phyloP scores from a whole-genome alignment of 2,329 filamentous ascomycete genomes.

The Neofusicoccum parvum region DNA sequence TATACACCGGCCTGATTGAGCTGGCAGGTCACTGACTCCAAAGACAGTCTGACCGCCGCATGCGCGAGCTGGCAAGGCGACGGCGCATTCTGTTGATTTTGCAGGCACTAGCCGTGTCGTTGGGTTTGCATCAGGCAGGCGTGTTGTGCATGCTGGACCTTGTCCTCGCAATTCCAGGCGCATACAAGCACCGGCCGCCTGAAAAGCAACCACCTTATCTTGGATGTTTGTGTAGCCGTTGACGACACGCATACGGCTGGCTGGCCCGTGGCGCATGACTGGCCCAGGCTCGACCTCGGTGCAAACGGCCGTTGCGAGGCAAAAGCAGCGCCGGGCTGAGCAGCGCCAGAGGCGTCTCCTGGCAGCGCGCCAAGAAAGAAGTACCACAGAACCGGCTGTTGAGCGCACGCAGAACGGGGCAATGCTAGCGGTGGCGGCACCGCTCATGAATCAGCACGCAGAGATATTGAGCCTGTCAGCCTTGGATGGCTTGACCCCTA shows the following conservation, averaged over 20 bases:
- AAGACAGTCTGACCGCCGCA: slow-evolving; percentile 1
- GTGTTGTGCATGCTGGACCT: not conserved
- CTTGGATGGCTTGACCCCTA: not conserved
- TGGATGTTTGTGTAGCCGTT: not conserved
- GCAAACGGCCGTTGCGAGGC: not conserved
- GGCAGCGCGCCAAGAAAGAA: not conserved
- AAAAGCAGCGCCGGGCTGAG: not conserved
- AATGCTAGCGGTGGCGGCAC: not conserved
- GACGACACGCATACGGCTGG: not conserved
- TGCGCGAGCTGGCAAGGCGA: not conserved
- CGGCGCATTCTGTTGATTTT: not conserved
- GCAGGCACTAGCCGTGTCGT: not conserved
- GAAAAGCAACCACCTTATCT: slow-evolving; percentile 2
- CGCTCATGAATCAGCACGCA: not conserved
- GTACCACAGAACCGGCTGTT: not conserved
- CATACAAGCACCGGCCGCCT: slow-evolving; percentile 6
- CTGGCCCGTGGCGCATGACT: not conserved
- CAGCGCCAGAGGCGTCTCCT: not conserved
- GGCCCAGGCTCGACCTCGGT: not conserved
- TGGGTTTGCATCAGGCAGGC: not conserved
- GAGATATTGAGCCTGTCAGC: not conserved
- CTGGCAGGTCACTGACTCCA: not conserved
- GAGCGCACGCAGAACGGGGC: not conserved
- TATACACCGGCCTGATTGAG: not conserved
- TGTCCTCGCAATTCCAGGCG: slow-evolving; percentile 4